Conservation (phyloP, 2,329 filamentous ascomycete species). For the Hypoxylon sp. region DNA sequence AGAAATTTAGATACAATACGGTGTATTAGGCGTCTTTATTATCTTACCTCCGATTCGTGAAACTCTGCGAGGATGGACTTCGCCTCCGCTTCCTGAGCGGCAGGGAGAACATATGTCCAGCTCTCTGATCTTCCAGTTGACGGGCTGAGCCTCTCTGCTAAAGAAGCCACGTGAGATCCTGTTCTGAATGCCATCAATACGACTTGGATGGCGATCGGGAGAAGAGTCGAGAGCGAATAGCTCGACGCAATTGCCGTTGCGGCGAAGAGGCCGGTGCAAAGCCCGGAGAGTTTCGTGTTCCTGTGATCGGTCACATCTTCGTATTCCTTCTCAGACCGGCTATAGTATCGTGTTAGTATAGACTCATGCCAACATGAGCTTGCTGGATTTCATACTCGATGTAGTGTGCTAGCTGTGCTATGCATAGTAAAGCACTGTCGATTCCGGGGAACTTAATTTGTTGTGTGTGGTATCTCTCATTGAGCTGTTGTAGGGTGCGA, state of each 20-base stretch:
- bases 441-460: slow-evolving; percentile 70
- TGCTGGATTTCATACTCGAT: slow-evolving; percentile 68
- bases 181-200: slow-evolving; percentile 76
- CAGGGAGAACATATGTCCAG: slow-evolving; percentile 77
- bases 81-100: slow-evolving; percentile 64
- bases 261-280: slow-evolving; percentile 79
- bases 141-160: slow-evolving; percentile 62
- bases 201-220: slow-evolving; percentile 72
- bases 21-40: neutral
- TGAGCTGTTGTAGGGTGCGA: slow-evolving; percentile 72
- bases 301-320: slow-evolving; percentile 63
- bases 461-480: slow-evolving; percentile 73
- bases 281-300: slow-evolving; percentile 70
- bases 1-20: slow-evolving; percentile 21
- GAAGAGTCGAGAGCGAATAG: slow-evolving; percentile 70
- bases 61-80: slow-evolving; percentile 68
- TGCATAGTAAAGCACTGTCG: slow-evolving; percentile 74
- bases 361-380: neutral
- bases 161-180: slow-evolving; percentile 67
- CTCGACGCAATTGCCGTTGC: slow-evolving; percentile 75
- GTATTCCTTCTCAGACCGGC: slow-evolving; percentile 67
- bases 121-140: slow-evolving; percentile 63
- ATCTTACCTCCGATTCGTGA: slow-evolving; percentile 65
- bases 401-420: slow-evolving; percentile 76
- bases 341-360: slow-evolving; percentile 53